Conservation (phyloP, 768 basidiomycete genomes). For the Leccinum aurantiacum region DNA sequence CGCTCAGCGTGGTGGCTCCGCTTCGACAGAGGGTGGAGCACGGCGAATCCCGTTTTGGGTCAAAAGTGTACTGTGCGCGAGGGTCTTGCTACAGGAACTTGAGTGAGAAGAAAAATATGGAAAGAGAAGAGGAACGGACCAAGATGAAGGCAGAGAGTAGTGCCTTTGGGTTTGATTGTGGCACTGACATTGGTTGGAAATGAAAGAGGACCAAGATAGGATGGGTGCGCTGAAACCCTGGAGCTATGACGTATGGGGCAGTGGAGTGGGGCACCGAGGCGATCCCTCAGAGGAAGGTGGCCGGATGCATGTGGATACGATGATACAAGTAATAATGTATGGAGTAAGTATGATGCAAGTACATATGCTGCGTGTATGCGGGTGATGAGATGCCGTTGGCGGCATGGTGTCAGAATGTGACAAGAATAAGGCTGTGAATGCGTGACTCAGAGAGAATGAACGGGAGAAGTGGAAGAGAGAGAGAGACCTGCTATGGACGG, state of each 20-base stretch:
- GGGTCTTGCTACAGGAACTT: constrained; percentile 28
- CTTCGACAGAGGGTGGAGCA: constrained; percentile 60
- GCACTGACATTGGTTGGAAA: constrained; percentile 21
- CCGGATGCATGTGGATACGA: constrained; percentile 16
- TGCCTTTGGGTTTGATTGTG: constrained; percentile 28
- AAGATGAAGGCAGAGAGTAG: constrained; percentile 42
- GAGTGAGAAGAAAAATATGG: constrained; percentile 3
- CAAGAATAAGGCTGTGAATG: constrained; percentile 9
- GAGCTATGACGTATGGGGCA: constrained; percentile 27
- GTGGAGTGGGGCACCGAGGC: constrained; percentile 1
- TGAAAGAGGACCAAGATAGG: constrained; percentile 12
- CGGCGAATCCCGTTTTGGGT: constrained; percentile 57
- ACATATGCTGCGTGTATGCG: constrained; percentile 26
- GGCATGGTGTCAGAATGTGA: constrained; percentile 6
- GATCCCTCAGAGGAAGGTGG: constrained; percentile 4
- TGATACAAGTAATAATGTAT: constrained; percentile 26
- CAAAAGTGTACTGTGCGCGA: constrained; percentile 56
- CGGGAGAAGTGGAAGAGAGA: neutral
- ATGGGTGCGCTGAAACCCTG: neutral
- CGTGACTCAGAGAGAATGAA: constrained; percentile 19
- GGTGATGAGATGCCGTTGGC: constrained; percentile 1
- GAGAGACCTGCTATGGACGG: constrained; percentile 1
- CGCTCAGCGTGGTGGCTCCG: constrained; percentile 25
- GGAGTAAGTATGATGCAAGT: constrained; percentile 28
- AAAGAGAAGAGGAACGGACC: constrained; percentile 38